Percentiles rank a stretch among this genome's conserved stretches.
Evolutionary conservation across 768 basidiomycete species (phyloP).

Genomic region (Cystobasidium onofrii): DNA sequence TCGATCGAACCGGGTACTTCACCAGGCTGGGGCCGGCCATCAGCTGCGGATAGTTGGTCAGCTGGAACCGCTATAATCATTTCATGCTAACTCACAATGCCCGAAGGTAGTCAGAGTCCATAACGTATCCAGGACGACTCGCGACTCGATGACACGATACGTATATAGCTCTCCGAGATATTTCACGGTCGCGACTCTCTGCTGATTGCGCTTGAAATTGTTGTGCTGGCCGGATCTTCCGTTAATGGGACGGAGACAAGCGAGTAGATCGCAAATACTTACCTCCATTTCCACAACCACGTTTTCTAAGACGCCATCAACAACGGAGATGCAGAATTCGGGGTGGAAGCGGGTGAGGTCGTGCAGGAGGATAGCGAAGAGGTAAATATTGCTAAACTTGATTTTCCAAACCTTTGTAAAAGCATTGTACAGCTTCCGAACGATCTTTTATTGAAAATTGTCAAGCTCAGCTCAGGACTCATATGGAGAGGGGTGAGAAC

Average conservation of each 20-base stretch:
- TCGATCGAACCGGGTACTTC: slow-evolving; percentile 67
- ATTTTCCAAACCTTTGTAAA: slow-evolving; percentile 99
- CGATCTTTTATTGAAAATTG: slow-evolving; percentile 48
- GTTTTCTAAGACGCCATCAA: slow-evolving; percentile 92
- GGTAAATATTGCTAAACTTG: slow-evolving; percentile 77
- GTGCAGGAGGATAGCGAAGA: slow-evolving; percentile 88
- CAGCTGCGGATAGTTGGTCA: slow-evolving; percentile 52
- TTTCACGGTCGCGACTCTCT: slow-evolving; percentile 80
- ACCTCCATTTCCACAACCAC: slow-evolving; percentile 75
- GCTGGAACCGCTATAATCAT: slow-evolving; percentile 35
- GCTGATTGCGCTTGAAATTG: slow-evolving; percentile 87
- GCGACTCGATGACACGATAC: slow-evolving; percentile 79
- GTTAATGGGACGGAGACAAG: background rate
- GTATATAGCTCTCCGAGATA: slow-evolving; percentile 96
- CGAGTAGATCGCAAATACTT: slow-evolving; percentile 2
- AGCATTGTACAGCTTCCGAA: slow-evolving; percentile 65
- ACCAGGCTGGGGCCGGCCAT: slow-evolving; percentile 70
- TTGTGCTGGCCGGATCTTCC: slow-evolving; percentile 54
- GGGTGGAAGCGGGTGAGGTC: slow-evolving; percentile 90
- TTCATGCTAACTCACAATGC: slow-evolving; percentile 61
- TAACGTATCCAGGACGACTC: slow-evolving; percentile 81
- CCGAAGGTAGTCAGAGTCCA: slow-evolving; percentile 95
- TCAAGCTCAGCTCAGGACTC: background rate
- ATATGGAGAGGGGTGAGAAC: background rate
- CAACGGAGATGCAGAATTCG: slow-evolving; percentile 72